Conservation (phyloP, 495 filamentous ascomycete genomes). For the Rusavskia elegans region DNA sequence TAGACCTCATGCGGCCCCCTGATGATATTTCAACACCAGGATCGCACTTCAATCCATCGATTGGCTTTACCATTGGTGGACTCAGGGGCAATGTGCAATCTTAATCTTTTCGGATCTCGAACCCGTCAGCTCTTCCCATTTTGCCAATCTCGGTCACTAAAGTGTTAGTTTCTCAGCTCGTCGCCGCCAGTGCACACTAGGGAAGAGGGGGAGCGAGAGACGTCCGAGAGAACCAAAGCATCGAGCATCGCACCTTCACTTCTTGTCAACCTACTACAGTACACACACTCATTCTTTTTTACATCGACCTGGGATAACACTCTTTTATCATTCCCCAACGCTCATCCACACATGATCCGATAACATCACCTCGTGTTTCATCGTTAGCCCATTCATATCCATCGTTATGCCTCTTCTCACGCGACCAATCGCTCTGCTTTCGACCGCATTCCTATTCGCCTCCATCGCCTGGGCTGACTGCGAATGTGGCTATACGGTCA, state of each 20-base stretch:
- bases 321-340: background rate
- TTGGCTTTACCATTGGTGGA: background rate
- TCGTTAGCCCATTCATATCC: background rate
- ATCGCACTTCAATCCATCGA: no score
- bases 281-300: background rate
- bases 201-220: background rate
- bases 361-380: background rate
- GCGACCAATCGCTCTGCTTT: background rate
- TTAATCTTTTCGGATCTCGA: background rate
- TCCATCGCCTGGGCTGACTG: constrained; percentile 30
- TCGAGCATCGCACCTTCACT: background rate
- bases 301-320: background rate
- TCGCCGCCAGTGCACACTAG: background rate
- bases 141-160: background rate
- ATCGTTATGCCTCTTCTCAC: constrained; percentile 1
- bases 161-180: background rate
- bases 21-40: no score
- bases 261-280: background rate
- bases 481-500: constrained; percentile 54
- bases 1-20: no score
- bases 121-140: background rate
- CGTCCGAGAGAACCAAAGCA: background rate
- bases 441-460: background rate
- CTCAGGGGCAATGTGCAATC: background rate
- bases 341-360: background rate